These are phyloP conservation scores for Colletotrichum lini DNA, from an alignment of 2,329 filamentous ascomycete genomes.

Conservation along the genomic window DNA sequence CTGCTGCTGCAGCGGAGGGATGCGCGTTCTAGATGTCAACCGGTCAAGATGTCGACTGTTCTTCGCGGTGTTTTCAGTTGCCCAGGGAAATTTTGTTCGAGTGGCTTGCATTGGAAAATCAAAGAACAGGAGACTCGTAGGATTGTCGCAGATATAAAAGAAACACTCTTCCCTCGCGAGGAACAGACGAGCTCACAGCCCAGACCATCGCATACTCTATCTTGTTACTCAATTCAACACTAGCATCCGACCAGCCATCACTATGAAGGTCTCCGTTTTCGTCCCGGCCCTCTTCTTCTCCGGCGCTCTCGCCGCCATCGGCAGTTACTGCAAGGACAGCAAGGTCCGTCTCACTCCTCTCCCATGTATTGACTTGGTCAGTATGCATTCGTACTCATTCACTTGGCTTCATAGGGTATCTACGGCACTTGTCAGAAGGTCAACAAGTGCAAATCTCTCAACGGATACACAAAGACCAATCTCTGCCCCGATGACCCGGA, in stretches of 20 bases:
- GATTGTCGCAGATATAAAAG: conserved; percentile 14
- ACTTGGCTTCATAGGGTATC: conserved; percentile 11
- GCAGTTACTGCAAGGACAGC: conserved; percentile 32
- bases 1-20: background rate
- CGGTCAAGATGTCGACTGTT: no score
- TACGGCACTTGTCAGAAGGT: conserved; percentile 36
- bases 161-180: background rate
- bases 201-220: background rate
- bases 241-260: background rate
- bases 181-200: background rate
- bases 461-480: conserved; percentile 30
- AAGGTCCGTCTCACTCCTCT: conserved; percentile 14
- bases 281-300: conserved; percentile 24
- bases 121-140: no score
- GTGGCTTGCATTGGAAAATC: background rate
- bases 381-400: background rate
- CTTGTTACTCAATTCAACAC: no score
- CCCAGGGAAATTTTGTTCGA: background rate
- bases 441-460: conserved; percentile 29
- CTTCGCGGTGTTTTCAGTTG: background rate
- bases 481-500: conserved; percentile 36
- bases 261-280: conserved; percentile 22
- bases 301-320: conserved; percentile 24
- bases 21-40: background rate
- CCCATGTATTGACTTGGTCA: background rate